Evolutionary conservation across 305 asterid genomes (phyloP).

Genomic region (Rubia peregrina): DNA sequence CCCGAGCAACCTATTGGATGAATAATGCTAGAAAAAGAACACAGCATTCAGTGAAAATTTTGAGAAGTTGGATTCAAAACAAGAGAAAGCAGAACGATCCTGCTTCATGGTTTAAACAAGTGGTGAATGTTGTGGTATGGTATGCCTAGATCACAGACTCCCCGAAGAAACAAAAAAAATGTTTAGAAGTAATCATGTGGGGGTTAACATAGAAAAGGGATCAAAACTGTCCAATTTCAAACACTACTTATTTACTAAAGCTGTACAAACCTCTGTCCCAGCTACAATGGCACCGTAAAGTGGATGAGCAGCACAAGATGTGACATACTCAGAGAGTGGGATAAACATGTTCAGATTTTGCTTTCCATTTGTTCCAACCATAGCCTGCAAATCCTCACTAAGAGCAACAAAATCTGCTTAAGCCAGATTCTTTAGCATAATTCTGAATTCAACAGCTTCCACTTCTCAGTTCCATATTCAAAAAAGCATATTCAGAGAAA

Average conservation of each 20-base stretch:
- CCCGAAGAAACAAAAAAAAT: background rate
- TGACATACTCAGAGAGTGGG: constrained; percentile 54
- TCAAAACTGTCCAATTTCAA: background rate
- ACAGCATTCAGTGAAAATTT: background rate
- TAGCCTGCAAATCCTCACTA: constrained; percentile 47
- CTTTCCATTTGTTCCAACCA: constrained; percentile 22
- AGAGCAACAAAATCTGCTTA: constrained; percentile 23
- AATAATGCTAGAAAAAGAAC: background rate
- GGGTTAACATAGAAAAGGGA: background rate
- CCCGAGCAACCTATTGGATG: background rate
- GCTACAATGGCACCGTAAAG: constrained; percentile 66
- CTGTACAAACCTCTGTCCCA: constrained; percentile 63
- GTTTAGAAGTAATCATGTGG: background rate
- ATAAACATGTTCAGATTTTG: constrained; percentile 46
- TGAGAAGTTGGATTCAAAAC: background rate
- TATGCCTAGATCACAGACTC: background rate
- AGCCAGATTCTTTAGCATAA: constrained; percentile 17
- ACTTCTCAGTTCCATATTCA: background rate
- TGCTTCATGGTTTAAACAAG: background rate
- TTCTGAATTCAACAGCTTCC: background rate
- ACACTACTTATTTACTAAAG: constrained; percentile 10
- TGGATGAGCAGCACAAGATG: constrained; percentile 79
- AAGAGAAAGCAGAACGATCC: background rate
- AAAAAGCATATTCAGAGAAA: background rate
- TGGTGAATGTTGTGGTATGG: background rate